Evolutionary conservation across 139 green algal species (phyloP).

Genomic region (Trebouxia sp.): DNA sequence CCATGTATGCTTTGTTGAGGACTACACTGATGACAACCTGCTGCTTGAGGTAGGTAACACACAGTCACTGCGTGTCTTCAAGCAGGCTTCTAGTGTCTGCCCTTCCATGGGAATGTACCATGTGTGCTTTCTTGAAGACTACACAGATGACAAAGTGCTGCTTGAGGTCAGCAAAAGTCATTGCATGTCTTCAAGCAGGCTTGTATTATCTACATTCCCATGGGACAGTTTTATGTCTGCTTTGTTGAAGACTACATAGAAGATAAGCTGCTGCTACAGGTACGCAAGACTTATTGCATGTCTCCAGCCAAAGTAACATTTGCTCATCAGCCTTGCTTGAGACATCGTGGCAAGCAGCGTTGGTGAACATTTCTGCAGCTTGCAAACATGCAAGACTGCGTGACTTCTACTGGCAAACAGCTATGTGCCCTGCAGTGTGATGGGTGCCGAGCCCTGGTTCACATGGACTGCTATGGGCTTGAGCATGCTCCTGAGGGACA

Average conservation of each 20-base stretch:
- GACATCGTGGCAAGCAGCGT: no score
- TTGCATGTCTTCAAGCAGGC: no score
- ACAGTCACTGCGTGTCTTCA: not conserved
- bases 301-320: no score
- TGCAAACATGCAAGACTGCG: no score
- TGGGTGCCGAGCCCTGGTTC: conserved; percentile 72
- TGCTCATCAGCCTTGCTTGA: no score
- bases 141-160: no score
- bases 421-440: conserved; percentile 69
- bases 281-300: not conserved
- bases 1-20: conserved; percentile 66
- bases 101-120: conserved; percentile 48
- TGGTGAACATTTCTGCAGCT: no score
- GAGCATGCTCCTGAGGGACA: conserved; percentile 40
- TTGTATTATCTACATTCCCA: no score
- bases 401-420: not conserved
- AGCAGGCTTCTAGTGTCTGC: not conserved
- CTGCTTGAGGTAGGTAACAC: conserved; percentile 40
- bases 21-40: conserved; percentile 60
- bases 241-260: conserved; percentile 64
- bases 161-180: no score
- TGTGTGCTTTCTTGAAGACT: conserved; percentile 57
- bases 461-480: conserved; percentile 77
- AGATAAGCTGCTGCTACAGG: conserved; percentile 52
- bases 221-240: no score